Conservation (phyloP, 2,329 filamentous ascomycete genomes). For the Parastagonospora avenae region DNA sequence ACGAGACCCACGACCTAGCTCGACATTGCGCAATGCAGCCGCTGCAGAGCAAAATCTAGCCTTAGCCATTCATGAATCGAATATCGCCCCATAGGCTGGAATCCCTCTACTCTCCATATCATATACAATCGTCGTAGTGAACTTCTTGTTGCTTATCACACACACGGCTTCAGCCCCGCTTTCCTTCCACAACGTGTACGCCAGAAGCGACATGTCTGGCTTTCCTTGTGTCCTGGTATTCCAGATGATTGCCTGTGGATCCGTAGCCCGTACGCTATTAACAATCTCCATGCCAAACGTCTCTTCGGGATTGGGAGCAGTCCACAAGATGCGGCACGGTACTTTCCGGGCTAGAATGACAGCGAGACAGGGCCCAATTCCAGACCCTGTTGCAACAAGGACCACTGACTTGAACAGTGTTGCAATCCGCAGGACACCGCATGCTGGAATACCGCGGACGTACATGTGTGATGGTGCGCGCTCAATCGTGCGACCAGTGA, state of each 20-base stretch:
- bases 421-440: constrained; percentile 44
- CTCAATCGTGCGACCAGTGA: constrained; percentile 41
- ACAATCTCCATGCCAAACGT: constrained; percentile 69
- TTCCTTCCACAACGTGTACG: constrained; percentile 59
- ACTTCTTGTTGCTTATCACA: constrained; percentile 73
- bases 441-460: constrained; percentile 45
- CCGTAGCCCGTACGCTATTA: constrained; percentile 62
- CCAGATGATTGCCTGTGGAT: constrained; percentile 69
- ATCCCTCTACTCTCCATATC: constrained; percentile 70
- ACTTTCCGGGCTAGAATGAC: constrained; percentile 58
- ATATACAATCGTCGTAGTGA: constrained; percentile 73
- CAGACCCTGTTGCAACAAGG: constrained; percentile 46
- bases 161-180: constrained; percentile 70
- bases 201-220: constrained; percentile 65
- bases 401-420: constrained; percentile 44
- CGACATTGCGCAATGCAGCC: too few relatives aligned
- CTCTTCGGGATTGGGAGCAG: constrained; percentile 65
- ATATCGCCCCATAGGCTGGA: constrained; percentile 75
- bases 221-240: constrained; percentile 68
- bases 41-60: too few relatives aligned
- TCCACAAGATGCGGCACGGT: constrained; percentile 72
- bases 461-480: constrained; percentile 42
- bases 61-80: constrained; percentile 60
- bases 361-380: constrained; percentile 50
- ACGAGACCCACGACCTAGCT: too few relatives aligned